Base-by-base conservation (phyloP, 768 basidiomycete species). In the Galerina marginata region DNA sequence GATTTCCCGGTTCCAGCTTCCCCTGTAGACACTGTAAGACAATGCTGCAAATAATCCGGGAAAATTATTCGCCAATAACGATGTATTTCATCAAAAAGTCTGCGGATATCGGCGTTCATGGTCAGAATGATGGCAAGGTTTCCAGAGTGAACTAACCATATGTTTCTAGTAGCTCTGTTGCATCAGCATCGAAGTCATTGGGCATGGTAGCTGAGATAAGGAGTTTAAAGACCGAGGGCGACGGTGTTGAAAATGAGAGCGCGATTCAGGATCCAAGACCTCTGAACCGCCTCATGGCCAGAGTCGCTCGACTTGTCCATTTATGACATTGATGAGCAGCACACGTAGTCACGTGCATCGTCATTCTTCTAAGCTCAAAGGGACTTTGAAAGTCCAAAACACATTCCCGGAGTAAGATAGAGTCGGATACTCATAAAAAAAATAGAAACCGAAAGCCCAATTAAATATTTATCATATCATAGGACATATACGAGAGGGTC, bases 51-150 rank as follows among this genome's bases (percentile, higher is more conserved):
- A 59, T 11, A n/a, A 57, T 36, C 52, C 36, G 25, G 50, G 45
- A 36, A 33, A 16, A 16, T 49, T 81, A 44, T 50, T 60, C 66
- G 93, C 96, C 96, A 69, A 98, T 94, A 66, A 99, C 86, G 71
- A 98, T 97, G 77, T 95, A 95, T 80, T 99, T 99, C 89, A 98
- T 94, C 66, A 99, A 86, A 75, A 97, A 99, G 78, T 99, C 97
- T 97, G 75, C 46, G 58, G 58, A 47, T 60, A 43, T 59, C 63
- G 70, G 66, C 65, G 54, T 60, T 60, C 53, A 58, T 33, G 20
- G 40, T 37, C 20, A 42, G 47, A 54, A 54, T 15, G 14, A 42
- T 25, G 26, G 29, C 44, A 46, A 10, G 39, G 23, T 12, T 14
- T 16, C 33, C 38, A 29, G 20, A 46, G 20, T 36, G 54, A 44